Conservation (phyloP, 2,329 filamentous ascomycete genomes). For the Trichoderma polysporum region DNA sequence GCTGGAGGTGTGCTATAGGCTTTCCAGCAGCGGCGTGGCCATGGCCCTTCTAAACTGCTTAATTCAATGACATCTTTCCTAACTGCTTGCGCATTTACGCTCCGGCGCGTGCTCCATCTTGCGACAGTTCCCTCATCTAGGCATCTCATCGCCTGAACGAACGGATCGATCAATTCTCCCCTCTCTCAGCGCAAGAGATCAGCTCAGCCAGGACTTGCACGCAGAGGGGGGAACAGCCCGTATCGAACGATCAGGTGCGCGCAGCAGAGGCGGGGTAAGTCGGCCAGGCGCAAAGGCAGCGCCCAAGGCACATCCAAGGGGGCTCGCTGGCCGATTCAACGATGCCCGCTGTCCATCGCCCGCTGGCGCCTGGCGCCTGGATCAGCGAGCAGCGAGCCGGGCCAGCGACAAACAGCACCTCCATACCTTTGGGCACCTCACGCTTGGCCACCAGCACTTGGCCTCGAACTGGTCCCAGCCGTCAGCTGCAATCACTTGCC, state of each 20-base stretch:
- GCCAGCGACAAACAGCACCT: neutral
- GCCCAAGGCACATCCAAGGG: neutral
- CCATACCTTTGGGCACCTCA: no score
- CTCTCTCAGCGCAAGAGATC: neutral
- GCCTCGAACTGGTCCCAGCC: neutral
- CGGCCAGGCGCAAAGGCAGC: neutral
- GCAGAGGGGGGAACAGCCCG: neutral
- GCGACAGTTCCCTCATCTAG: neutral
- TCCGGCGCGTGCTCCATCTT: neutral
- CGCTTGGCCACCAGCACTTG: no score
- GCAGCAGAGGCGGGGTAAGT: slow-evolving; percentile 15
- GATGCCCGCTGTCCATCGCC: neutral
- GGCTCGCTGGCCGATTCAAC: neutral
- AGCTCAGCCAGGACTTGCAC: neutral
- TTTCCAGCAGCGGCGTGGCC: neutral
- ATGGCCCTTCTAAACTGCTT: neutral
- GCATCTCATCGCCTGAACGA: neutral
- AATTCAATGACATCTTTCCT: neutral
- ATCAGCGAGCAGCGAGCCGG: neutral
- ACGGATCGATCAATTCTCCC: neutral
- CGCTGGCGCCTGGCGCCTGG: neutral
- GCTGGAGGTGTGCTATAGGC: neutral
- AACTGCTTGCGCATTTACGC: neutral
- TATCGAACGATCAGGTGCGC: neutral
- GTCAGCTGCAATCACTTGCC: slow-evolving; percentile 6